phyloP scores from a whole-genome alignment of 2,329 filamentous ascomycete species.

The Aureobasidium sp. region DNA sequence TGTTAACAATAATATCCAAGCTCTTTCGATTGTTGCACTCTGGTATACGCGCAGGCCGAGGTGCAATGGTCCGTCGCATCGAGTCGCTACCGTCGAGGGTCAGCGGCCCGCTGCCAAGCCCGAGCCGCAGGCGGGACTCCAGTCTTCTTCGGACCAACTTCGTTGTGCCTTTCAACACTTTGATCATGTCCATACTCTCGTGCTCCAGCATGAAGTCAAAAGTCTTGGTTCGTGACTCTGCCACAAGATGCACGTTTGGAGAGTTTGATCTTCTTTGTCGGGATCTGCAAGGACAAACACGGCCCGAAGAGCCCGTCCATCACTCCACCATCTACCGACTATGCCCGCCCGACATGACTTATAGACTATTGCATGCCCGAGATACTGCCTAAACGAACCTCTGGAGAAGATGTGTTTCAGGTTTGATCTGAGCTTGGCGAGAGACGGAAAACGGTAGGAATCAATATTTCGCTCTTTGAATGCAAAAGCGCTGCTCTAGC shows the following conservation, averaged over 20 bases:
- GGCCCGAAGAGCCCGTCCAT: neutral
- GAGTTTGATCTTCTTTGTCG: neutral
- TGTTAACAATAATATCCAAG: too few relatives aligned
- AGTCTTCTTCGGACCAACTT: neutral
- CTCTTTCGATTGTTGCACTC: neutral
- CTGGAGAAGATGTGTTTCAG: neutral
- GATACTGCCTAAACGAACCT: neutral
- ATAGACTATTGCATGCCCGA: neutral
- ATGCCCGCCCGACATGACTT: neutral
- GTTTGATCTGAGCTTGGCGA: neutral
- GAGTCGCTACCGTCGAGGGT: neutral
- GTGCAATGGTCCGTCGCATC: neutral
- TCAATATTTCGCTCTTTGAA: neutral
- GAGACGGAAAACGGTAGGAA: neutral
- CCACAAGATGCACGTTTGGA: neutral
- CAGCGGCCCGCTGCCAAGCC: slow-evolving; percentile 2
- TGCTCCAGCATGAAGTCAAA: neutral
- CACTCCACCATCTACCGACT: slow-evolving; percentile 6
- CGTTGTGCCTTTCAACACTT: neutral
- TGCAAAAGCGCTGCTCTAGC: neutral
- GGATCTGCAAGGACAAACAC: neutral
- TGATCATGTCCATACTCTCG: neutral
- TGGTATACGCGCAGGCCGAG: neutral
- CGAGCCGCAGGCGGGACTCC: neutral
- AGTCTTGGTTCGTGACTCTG: neutral